phyloP scores from a whole-genome alignment of 2,329 filamentous ascomycete species.

The Pseudocercospora musae region DNA sequence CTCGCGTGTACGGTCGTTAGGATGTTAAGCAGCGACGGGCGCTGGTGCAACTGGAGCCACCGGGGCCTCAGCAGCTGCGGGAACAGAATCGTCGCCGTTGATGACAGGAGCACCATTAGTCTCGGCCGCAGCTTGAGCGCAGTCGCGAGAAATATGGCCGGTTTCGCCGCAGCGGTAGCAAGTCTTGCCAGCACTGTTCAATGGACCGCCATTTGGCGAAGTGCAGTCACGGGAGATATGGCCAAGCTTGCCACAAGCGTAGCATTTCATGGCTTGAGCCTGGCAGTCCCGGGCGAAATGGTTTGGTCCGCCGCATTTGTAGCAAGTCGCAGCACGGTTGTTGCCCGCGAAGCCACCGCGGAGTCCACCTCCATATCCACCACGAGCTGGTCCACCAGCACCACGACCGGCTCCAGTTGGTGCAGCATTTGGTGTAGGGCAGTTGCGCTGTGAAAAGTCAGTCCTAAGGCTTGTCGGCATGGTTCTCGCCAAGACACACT shows the following conservation, averaged over 20 bases:
- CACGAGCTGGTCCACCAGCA: slow-evolving; percentile 62
- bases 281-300: slow-evolving; percentile 98
- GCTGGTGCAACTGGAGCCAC: slow-evolving; percentile 41
- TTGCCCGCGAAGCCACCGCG: slow-evolving; percentile 74
- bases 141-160: slow-evolving; percentile 94
- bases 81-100: slow-evolving; percentile 33
- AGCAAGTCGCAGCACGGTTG: slow-evolving; percentile 63
- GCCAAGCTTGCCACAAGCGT: slow-evolving; percentile 90
- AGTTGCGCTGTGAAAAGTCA: slow-evolving; percentile 61
- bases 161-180: slow-evolving; percentile 97
- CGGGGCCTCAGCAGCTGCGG: slow-evolving; percentile 39
- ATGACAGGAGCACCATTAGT: slow-evolving; percentile 32
- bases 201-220: slow-evolving; percentile 88
- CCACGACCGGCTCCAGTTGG: slow-evolving; percentile 51
- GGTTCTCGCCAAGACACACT: slow-evolving; percentile 50
- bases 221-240: slow-evolving; percentile 96
- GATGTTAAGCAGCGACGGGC: slow-evolving; percentile 44
- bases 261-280: slow-evolving; percentile 98
- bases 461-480: not conserved
- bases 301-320: slow-evolving; percentile 80
- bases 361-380: slow-evolving; percentile 60
- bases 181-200: slow-evolving; percentile 89
- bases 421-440: slow-evolving; percentile 69
- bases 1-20: slow-evolving; percentile 1
- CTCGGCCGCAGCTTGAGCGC: slow-evolving; percentile 61